Percentiles rank a stretch among this genome's conserved stretches.
phyloP scores from a whole-genome alignment of 768 basidiomycete genomes.

The Mycena sanguinolenta region DNA sequence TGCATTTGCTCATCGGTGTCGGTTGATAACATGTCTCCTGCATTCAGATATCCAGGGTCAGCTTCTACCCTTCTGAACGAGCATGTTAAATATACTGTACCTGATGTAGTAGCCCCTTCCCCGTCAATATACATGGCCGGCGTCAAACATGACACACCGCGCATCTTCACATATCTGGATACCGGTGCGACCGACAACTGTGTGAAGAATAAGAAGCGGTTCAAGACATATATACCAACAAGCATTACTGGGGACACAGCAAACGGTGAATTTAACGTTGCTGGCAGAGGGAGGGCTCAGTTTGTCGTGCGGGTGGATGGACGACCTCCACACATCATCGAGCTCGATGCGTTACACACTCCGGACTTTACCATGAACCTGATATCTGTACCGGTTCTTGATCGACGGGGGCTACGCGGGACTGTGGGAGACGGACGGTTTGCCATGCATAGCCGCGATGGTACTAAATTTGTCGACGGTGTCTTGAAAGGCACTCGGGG shows the following conservation, averaged over 20 bases:
- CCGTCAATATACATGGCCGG: neutral
- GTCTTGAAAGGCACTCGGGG: too few relatives aligned
- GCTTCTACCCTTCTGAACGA: constrained; percentile 21
- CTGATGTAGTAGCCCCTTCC: neutral
- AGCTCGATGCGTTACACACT: neutral
- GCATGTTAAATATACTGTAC: constrained; percentile 9
- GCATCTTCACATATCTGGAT: neutral
- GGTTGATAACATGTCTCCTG: constrained; percentile 16
- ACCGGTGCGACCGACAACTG: too few relatives aligned
- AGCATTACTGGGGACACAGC: too few relatives aligned
- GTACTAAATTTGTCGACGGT: constrained; percentile 1
- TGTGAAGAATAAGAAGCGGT: too few relatives aligned
- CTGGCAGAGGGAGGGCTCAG: neutral
- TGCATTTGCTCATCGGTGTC: neutral
- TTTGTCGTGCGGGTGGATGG: neutral
- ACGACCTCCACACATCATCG: neutral
- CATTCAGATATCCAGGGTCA: constrained; percentile 20
- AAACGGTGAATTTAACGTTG: too few relatives aligned
- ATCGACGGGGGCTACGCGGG: constrained; percentile 13
- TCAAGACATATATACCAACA: too few relatives aligned
- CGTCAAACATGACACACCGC: neutral
- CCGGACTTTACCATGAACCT: constrained; percentile 18
- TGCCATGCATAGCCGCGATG: neutral
- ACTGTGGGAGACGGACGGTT: neutral
- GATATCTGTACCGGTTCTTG: constrained; percentile 10